Percentiles rank a stretch among this genome's conserved stretches.
phyloP scores from a whole-genome alignment of 2,329 filamentous ascomycete genomes.

The Colletotrichum sp. region DNA sequence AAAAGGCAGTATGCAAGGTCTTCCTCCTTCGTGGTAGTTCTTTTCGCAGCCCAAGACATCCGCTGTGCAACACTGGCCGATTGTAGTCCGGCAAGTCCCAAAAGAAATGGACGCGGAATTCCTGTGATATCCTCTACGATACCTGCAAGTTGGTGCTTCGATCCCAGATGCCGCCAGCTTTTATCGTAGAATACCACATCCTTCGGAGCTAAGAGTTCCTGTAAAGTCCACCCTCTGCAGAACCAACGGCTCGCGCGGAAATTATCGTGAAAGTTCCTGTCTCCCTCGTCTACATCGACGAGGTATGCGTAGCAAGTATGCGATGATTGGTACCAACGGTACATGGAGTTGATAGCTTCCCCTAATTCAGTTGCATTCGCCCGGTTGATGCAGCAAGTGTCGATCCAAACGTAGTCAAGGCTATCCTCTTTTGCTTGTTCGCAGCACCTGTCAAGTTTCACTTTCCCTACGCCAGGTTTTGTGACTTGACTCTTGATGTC shows the following conservation, averaged over 20 bases:
- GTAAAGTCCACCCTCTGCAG: conserved; percentile 25
- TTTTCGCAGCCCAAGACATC: conserved; percentile 24
- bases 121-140: conserved; percentile 31
- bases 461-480: background rate
- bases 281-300: conserved; percentile 4
- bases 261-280: background rate
- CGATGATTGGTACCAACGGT: conserved; percentile 22
- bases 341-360: conserved; percentile 25
- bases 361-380: conserved; percentile 23
- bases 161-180: conserved; percentile 21
- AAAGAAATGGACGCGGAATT: conserved; percentile 23
- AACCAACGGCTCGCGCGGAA: conserved; percentile 26
- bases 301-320: conserved; percentile 24
- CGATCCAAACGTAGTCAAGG: conserved; percentile 25
- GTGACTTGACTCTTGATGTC: background rate
- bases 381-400: conserved; percentile 31
- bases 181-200: conserved; percentile 25
- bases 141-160: conserved; percentile 13
- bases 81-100: background rate
- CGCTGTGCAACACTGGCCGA: conserved; percentile 24
- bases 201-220: conserved; percentile 28
- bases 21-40: conserved; percentile 18
- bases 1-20: conserved; percentile 26
- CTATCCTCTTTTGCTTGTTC: background rate
- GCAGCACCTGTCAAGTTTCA: background rate